A percentile compares a stretch with the other conserved stretches of the same genome.
Evolutionary conservation across 805 yeast species (phyloP).

Genomic region (Saccharomycopsis sp.): DNA sequence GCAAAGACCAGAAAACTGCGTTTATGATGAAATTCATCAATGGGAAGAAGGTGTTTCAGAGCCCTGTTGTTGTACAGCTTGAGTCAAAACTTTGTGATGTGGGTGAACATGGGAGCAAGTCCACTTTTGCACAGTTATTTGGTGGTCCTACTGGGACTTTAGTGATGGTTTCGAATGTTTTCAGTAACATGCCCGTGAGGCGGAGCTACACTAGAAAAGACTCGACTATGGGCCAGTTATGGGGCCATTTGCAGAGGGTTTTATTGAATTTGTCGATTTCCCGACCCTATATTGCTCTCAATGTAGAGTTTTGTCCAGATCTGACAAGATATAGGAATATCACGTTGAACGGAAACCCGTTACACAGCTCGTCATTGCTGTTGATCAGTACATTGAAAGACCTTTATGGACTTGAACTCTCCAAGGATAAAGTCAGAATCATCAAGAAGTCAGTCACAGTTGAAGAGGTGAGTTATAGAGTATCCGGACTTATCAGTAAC

Average conservation of each 20-base stretch:
- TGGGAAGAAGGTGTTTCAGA: not conserved
- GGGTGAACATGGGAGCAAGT: not conserved
- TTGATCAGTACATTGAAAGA: not conserved
- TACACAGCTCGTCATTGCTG: no score
- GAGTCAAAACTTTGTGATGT: not conserved
- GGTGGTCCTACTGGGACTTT: not conserved
- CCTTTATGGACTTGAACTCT: not conserved
- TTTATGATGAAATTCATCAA: not conserved
- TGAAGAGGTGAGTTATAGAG: not conserved
- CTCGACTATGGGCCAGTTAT: not conserved
- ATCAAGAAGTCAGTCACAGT: not conserved
- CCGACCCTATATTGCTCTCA: not conserved
- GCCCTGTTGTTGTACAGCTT: not conserved
- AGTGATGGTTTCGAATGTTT: not conserved
- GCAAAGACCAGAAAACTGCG: not conserved
- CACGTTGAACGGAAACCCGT: no score
- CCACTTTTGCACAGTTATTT: not conserved
- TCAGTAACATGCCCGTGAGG: not conserved
- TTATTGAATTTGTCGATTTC: not conserved
- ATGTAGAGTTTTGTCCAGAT: no score
- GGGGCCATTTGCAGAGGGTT: not conserved
- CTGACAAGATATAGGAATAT: no score
- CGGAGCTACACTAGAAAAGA: not conserved
- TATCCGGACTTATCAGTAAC: not conserved
- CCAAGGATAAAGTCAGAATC: not conserved